Evolutionary conservation across 306 rosid genomes (phyloP), one percentile per base, ranked within the genome.

Genomic region (Lablab purpureus): DNA sequence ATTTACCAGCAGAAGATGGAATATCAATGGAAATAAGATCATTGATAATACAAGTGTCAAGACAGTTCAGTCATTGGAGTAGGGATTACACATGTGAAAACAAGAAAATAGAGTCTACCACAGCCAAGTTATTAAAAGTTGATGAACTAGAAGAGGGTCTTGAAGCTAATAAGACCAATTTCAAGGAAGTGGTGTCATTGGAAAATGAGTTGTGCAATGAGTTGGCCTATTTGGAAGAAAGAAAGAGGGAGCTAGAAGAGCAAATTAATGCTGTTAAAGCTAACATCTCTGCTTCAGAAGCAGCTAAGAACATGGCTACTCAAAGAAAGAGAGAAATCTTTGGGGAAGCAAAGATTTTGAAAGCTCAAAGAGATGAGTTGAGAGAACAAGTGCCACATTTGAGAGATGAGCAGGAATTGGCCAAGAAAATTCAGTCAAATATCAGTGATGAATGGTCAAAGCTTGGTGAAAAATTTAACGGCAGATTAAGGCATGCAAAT

Each of bases 171-270:
- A 82, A 68, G 67, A 65, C 5, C 6, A 6, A 47, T 28, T 83
- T 77, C 71, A 72, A 11, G 67, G 80, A 83, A 77, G 21, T 65
- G 10, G 2, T 55, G 40, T 43, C 0, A 30, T 19, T 72, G 21
- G 82, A 77, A 65, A 77, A 77, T 22, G 82, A 83, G 49, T 34
- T 77, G 64, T 13, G 73, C 63, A 64, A 49, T 49, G 73, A 82
- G 37, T 27, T 82, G 73, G 81, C 21, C 6, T 47, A 46, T 60
- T 82, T 82, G 46, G 67, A 75, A 40, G 50, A 75, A 55, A 82
- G 81, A 70, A 75, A 82, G 73, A 82, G 14, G 28, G 78, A 58
- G 23, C 73, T 76, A 2, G 81, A 76, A 77, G 85, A 76, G 11
- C 77, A 69, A 60, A 82, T 76, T 18, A 60, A 23, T 22, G 71